A percentile compares a stretch with the other conserved stretches of the same genome.
Evolutionary conservation across 129 eudicot species (phyloP).

Genomic region (Heracleum sosnowskyi): DNA sequence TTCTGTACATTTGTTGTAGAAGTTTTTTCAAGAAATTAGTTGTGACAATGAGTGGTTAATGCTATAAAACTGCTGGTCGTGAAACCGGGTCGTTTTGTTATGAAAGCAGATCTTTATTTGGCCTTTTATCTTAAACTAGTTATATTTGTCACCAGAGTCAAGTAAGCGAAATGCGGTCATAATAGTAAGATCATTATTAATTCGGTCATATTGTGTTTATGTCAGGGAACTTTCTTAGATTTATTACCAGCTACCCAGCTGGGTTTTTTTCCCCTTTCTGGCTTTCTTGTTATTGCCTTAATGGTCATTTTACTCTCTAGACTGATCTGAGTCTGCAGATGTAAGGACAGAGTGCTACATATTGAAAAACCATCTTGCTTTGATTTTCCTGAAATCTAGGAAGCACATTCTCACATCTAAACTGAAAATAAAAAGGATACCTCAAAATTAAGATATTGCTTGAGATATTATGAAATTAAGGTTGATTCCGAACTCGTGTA

Average conservation of each 20-base stretch:
- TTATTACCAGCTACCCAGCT: background rate
- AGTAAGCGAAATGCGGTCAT: background rate
- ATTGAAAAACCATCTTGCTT: background rate
- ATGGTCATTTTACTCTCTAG: background rate
- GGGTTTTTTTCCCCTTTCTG: too few relatives aligned
- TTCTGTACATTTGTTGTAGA: background rate
- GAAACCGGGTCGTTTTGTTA: background rate
- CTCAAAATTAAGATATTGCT: too few relatives aligned
- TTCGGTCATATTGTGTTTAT: background rate
- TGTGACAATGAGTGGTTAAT: background rate
- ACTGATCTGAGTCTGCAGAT: background rate
- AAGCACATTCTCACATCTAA: background rate
- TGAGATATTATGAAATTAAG: background rate
- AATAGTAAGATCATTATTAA: background rate
- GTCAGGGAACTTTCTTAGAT: background rate
- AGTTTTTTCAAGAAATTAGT: background rate
- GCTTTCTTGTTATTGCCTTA: background rate
- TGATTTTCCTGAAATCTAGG: background rate
- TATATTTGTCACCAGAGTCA: background rate
- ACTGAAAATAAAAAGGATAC: background rate
- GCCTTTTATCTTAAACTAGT: background rate
- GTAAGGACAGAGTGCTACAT: background rate
- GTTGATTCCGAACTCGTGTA: background rate
- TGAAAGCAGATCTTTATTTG: background rate
- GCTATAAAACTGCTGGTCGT: background rate